Conservation (phyloP, 2,329 filamentous ascomycete genomes). For the Aureobasidium sp. region DNA sequence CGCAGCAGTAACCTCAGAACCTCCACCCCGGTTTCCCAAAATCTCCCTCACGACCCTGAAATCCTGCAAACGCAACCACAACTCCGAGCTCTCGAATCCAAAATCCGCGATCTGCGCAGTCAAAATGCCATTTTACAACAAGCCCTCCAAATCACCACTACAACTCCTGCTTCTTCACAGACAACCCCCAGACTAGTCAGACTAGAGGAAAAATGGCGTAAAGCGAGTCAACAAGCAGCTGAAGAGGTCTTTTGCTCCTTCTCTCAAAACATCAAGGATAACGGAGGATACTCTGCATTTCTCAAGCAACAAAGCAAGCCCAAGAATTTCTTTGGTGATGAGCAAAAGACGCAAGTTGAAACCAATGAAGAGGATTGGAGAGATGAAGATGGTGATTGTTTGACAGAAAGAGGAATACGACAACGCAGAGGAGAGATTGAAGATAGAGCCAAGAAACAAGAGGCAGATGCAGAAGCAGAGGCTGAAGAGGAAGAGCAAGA, state of each 20-base stretch:
- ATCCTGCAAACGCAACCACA: background rate
- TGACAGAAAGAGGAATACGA: constrained; percentile 41
- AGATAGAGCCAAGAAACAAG: constrained; percentile 29
- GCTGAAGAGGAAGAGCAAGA: constrained; percentile 40
- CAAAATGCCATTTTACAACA: constrained; percentile 48
- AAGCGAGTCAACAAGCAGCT: constrained; percentile 54
- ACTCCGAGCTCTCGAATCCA: constrained; percentile 8
- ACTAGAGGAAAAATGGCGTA: constrained; percentile 53
- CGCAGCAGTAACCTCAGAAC: constrained; percentile 2
- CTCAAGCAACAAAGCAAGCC: constrained; percentile 32
- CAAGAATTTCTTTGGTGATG: constrained; percentile 21
- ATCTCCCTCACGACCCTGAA: background rate
- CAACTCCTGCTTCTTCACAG: constrained; percentile 14
- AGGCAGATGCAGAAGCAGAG: constrained; percentile 26
- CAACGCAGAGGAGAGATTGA: constrained; percentile 43
- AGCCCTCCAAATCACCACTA: constrained; percentile 28
- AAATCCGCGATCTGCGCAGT: constrained; percentile 36
- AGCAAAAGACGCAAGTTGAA: constrained; percentile 23
- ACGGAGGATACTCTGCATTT: constrained; percentile 55
- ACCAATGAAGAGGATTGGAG: constrained; percentile 22
- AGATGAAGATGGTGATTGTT: constrained; percentile 31
- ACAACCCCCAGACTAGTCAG: constrained; percentile 39
- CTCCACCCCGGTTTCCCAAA: background rate
- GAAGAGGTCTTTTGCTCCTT: constrained; percentile 60
- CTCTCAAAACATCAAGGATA: constrained; percentile 52